Percentiles rank a stretch among this genome's conserved stretches.
Evolutionary conservation across 208 protist genomes (phyloP).

Genomic region (Wallacemonas rigidus): DNA sequence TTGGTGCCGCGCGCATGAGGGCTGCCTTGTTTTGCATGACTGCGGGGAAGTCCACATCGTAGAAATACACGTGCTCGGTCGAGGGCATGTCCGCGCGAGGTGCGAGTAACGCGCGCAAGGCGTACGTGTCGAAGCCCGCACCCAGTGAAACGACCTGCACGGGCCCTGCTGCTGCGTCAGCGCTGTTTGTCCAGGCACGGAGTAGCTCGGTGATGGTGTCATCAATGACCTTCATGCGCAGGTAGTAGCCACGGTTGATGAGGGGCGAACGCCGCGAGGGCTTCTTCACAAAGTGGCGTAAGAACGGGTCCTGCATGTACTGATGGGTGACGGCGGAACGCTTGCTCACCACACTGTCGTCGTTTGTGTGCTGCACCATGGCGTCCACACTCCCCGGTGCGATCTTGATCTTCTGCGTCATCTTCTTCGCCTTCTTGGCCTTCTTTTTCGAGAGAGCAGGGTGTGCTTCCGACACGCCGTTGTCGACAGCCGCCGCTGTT

Average conservation of each 20-base stretch:
- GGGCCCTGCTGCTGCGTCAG: not conserved
- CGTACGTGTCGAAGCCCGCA: constrained; percentile 89
- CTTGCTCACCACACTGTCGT: constrained; percentile 91
- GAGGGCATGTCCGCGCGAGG: constrained; percentile 2
- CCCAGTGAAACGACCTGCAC: constrained; percentile 88
- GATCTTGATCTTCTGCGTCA: constrained; percentile 47
- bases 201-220: constrained; percentile 60
- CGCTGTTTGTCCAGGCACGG: constrained; percentile 18
- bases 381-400: constrained; percentile 55
- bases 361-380: constrained; percentile 90
- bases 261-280: constrained; percentile 79
- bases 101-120: constrained; percentile 48
- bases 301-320: constrained; percentile 80
- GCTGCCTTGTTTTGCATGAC: constrained; percentile 77
- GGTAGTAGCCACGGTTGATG: constrained; percentile 91
- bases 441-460: constrained; percentile 43
- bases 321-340: constrained; percentile 73
- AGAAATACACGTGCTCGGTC: constrained; percentile 49
- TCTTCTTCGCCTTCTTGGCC: constrained; percentile 55
- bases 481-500: too few relatives aligned
- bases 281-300: constrained; percentile 85
- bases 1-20: constrained; percentile 63
- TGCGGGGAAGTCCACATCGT: constrained; percentile 82
- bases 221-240: constrained; percentile 84
- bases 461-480: too few relatives aligned